Evolutionary conservation across 164 flowering plant species (phyloP), one percentile per base, ranked within the genome.

Genomic region (Annona squamosa): DNA sequence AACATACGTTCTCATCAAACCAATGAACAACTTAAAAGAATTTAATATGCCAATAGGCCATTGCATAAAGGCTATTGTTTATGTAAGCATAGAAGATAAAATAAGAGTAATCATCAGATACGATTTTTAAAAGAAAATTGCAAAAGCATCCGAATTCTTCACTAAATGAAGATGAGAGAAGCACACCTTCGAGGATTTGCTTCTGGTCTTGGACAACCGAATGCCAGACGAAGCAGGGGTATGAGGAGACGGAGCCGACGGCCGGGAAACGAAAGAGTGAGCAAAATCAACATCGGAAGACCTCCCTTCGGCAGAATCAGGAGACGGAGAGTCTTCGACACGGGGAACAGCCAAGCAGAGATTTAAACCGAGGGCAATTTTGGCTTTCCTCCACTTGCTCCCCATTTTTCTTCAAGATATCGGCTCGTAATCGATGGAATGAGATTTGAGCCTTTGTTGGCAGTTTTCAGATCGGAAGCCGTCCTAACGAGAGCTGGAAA

Each of bases 351-450:
- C 83, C 6, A 87, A 79, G 61, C 95, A 90, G 42, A 81, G 79
- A 62, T 87, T 86, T 57, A 82, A 56, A 4, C 94, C 92, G 2
- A 94, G 79, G 18, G 93, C 91, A 47, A 80, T 48, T 85, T 91
- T 92, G 64, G 84, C 88, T 77, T 91, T 92, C 72, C 86, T 83
- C 99, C 99, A 94, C 81, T 84, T 90, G 74, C 88, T 92, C 42
- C 76, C 91, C 97, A 92, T 91, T 76, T 72, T 68, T 48, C 37
- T 18, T 48, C 56, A 17, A 3, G 59, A 52, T 52, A 7, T 26
- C 26, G 61, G n/a, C n/a, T 42, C 57, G 52, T 56, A 10, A 10
- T 18, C 73, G 2, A 16, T 37, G 47, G 71, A 45, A 18, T 2
- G 13, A 52, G 59, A 52, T 52, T 52, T 16, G 59, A 52, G 13